Conservation (phyloP, 257 asterid species). For the Catharanthus roseus region DNA sequence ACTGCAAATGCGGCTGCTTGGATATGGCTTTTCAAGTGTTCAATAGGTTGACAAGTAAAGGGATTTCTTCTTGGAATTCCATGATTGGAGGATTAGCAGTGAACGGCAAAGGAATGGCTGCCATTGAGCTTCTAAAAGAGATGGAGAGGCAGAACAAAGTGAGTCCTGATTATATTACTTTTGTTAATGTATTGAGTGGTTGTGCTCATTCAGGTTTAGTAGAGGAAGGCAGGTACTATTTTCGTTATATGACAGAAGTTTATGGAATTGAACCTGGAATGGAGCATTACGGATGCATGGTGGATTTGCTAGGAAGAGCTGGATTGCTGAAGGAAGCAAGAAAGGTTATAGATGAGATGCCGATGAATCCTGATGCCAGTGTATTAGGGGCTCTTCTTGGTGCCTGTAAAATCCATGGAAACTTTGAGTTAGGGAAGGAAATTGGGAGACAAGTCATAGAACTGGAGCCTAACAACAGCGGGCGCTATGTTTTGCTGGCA, state of each 20-base stretch:
- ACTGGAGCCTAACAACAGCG: constrained; percentile 71
- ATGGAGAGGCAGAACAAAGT: constrained; percentile 51
- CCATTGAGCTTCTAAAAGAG: constrained; percentile 58
- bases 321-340: constrained; percentile 67
- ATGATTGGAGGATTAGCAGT: constrained; percentile 89
- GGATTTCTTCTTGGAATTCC: constrained; percentile 83
- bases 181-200: constrained; percentile 70
- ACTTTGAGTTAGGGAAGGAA: constrained; percentile 57
- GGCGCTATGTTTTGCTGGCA: constrained; percentile 71
- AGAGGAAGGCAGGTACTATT: constrained; percentile 56
- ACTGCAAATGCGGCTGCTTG: constrained; percentile 74
- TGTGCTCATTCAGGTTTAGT: constrained; percentile 82
- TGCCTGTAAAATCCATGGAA: constrained; percentile 72
- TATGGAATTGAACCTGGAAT: constrained; percentile 58
- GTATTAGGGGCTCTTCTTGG: constrained; percentile 88
- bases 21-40: constrained; percentile 65
- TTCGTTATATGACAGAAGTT: constrained; percentile 47
- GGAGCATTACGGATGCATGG: constrained; percentile 89
- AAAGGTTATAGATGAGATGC: constrained; percentile 52
- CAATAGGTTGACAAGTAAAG: constrained; percentile 35
- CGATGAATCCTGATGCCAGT: constrained; percentile 59
- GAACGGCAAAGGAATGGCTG: constrained; percentile 69
- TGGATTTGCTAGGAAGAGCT: constrained; percentile 87
- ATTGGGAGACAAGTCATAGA: constrained; percentile 61
- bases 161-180: constrained; percentile 60